Conservation (phyloP, 2,329 filamentous ascomycete species). For the Magnaporthiopsis poae region DNA sequence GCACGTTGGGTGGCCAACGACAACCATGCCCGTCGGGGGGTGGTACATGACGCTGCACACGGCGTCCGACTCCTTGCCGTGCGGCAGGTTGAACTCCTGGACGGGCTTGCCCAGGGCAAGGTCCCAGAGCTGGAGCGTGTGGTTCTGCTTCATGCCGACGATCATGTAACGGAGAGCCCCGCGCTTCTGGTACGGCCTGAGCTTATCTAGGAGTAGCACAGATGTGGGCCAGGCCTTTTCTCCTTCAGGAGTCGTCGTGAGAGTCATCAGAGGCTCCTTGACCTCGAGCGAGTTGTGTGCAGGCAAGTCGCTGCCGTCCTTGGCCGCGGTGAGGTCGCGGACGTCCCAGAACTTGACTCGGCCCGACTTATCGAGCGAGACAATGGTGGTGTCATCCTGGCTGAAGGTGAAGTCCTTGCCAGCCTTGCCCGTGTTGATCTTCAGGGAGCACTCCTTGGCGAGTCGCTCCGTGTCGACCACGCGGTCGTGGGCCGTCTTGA, state of each 20-base stretch:
- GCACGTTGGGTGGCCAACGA: constrained; percentile 88
- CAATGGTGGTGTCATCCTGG: constrained; percentile 87
- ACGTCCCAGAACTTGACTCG: constrained; percentile 98
- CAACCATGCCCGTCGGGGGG: constrained; percentile 80
- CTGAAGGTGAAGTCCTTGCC: constrained; percentile 98
- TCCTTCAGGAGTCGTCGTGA: constrained; percentile 73
- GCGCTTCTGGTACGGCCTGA: constrained; percentile 82
- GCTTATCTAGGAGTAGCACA: constrained; percentile 90
- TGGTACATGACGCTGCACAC: constrained; percentile 96
- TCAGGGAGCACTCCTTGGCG: constrained; percentile 74
- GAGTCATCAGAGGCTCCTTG: constrained; percentile 74
- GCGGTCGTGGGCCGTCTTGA: constrained; percentile 54
- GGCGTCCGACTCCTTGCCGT: constrained; percentile 92
- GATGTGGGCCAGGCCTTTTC: constrained; percentile 97
- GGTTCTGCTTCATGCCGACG: constrained; percentile 97
- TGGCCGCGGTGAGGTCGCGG: constrained; percentile 56
- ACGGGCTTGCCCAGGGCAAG: constrained; percentile 89
- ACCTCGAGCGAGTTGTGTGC: constrained; percentile 59
- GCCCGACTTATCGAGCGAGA: constrained; percentile 92
- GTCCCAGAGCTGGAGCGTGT: constrained; percentile 97
- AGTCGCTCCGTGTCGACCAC: constrained; percentile 81
- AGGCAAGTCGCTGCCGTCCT: constrained; percentile 41
- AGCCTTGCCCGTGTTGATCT: constrained; percentile 93
- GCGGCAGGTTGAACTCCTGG: constrained; percentile 91
- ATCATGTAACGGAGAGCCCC: constrained; percentile 89